Evolutionary conservation across 2,329 filamentous ascomycete species (phyloP), one percentile per base, ranked within the genome.

Genomic region (Colletotrichum cereale): DNA sequence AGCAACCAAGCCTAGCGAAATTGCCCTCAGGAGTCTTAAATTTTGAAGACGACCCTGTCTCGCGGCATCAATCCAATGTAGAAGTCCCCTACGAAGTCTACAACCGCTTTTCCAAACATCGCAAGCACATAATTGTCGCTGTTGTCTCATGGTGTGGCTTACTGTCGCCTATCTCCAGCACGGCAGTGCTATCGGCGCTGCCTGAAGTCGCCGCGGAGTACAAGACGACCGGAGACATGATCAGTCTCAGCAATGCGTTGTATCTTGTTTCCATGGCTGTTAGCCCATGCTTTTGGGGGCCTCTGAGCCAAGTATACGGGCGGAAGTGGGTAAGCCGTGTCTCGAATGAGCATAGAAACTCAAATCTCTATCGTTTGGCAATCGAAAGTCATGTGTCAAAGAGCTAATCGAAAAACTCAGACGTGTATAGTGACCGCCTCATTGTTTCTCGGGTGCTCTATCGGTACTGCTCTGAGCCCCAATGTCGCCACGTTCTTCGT

Each of bases 101-200:
- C 82, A 86, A 91, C 75, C 86, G 86, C 24, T 86, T 95, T 72
- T 86, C 90, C 0, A 80, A 82, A 4, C 81, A 83, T 21, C 87
- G 90, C 50, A 96, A 96, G 80, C 78, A 86, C 3, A 77, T 90
- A 72, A 92, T 96, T 63, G 91, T 94, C 21, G 83, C 84, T 12
- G 86, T 95, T 7, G 82, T 95, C 63, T 91, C 92, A 0, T 93
- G 91, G 77, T 94, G 92, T 81, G 90, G 91, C 34, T 94, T 96
- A 74, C 84, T 96, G 55, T 90, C 93, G 1, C 93, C 93, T 0
- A 88, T 94, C 31, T 92, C 90, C 4, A 93, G 90, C 48, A 95
- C 93, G 0, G 91, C 91, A 1, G 89, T 95, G 11, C 81, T 96
- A 16, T 87, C 92, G 1, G 93, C 92, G 2, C 89, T 92, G 1